Percentiles rank a stretch among this genome's conserved stretches.
phyloP scores from a whole-genome alignment of 2,329 filamentous ascomycete genomes.

The Nakataea oryzae region DNA sequence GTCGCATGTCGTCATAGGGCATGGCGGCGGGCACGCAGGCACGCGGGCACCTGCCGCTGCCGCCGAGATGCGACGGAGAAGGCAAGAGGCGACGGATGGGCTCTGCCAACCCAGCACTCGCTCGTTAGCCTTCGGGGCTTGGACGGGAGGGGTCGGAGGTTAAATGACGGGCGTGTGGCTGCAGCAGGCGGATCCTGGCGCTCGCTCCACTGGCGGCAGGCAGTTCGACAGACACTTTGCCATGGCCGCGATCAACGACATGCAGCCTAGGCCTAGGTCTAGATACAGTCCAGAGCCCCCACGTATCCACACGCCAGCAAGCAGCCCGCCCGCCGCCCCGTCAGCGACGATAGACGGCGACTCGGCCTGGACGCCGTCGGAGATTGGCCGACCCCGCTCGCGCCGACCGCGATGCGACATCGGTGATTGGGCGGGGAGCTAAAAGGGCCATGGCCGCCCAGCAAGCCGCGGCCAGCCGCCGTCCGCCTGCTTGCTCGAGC shows the following conservation, averaged over 20 bases:
- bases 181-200: too few species aligned
- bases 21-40: too few species aligned
- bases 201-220: too few species aligned
- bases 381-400: background rate
- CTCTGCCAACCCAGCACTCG: background rate
- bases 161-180: too few species aligned
- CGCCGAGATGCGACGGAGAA: background rate
- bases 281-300: too few species aligned
- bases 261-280: too few species aligned
- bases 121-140: background rate
- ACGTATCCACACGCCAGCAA: background rate
- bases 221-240: too few species aligned
- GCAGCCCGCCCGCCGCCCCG: background rate
- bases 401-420: background rate
- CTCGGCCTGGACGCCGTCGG: background rate
- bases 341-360: background rate
- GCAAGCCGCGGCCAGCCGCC: too few species aligned
- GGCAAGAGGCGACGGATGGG: too few species aligned
- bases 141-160: background rate
- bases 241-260: too few species aligned
- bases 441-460: background rate
- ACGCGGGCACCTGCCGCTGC: background rate
- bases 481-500: background rate
- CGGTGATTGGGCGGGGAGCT: background rate
- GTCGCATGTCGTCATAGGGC: background rate